Base-by-base conservation (phyloP, 2,329 filamentous ascomycete genomes). In the Trichophyton verrucosum region DNA sequence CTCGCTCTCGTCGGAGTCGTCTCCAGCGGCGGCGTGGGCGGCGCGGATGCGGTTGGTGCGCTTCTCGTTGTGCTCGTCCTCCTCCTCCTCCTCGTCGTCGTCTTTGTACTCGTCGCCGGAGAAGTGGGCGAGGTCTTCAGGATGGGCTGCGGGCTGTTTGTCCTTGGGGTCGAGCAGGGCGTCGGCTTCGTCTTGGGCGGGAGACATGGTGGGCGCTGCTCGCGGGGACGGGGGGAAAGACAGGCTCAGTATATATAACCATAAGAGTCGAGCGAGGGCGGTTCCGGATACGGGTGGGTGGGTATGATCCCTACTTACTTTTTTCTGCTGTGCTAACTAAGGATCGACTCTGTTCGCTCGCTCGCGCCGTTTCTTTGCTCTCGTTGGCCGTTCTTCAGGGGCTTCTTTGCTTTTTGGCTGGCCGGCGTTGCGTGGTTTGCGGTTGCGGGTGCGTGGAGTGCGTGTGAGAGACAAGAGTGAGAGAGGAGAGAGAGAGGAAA, bases 161-260 rank as follows among this genome's bases (percentile, higher is more conserved):
- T 27, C 24, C 59, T 70, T 72, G 56, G 72, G 72, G 63, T 70
- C 69, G 51, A 77, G 69, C 62, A 77, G 70, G 57, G 71, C 72
- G 60, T 78, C 73, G 66, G 76, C 76, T 71, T 78, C 76, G 68
- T 78, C 76, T 67, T 77, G 75, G 58, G 76, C 76, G 24, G 55
- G 30, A 46, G 64, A 65, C 64, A 65, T 65, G 57, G 17, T 53
- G 15, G 44, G n/a, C 7, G 38, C 38, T 15, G 38, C 15, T 40
- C 44, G 44, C n/a, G 44, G 44, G 17, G 44, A 20, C 24, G 24
- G 24, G 24, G 24, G 24, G 24, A 5, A 4, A 27, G 24, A 4
- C 24, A 27, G 3, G 24, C 24, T 27, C 24, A 27, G 24, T 27
- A 27, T 27, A 27, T 27, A 27, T 27, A 27, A 20, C 20, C 20